Evolutionary conservation across 2,329 filamentous ascomycete genomes (phyloP), one percentile per base, ranked within the genome.

Genomic region (Cordyceps cateniannulata): DNA sequence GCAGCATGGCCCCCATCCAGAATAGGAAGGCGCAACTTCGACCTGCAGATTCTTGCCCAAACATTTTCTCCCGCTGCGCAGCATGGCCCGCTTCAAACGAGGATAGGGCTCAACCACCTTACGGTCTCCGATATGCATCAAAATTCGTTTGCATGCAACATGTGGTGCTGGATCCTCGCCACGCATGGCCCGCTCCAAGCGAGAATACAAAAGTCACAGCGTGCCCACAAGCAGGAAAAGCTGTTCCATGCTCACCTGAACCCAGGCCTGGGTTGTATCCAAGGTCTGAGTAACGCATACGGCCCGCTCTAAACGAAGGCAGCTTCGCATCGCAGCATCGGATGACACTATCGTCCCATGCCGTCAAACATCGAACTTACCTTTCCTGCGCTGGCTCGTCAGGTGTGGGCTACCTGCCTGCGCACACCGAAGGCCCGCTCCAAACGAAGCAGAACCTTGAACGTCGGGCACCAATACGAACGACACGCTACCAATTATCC

Each of bases 1-100:
- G 38, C 51, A n/a, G 49, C 20, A 38, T 35, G 9, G n/a, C 5
- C n/a, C 49, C 35, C 48, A 14, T 40, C 51, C 24, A 24, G 22
- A 58, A 58, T 58, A 58, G 54, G 54, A 58, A 58, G 54, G 54
- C 29, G n/a, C 5, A 25, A 40, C 7, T 14, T 18, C 18, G 14
- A n/a, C 38, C 12, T n/a, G 32, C 38, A 18, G 16, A 10, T n/a
- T n/a, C 18, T 42, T 14, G 7, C n/a, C n/a, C 38, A n/a, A 42
- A 6, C 22, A 16, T 22, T 27, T 42, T 24, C 24, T 29, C 32
- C 24, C 14, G n/a, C n/a, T n/a, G n/a, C n/a, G n/a, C n/a, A 3
- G 6, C 20, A n/a, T 8, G 42, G n/a, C 42, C 42, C 42, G 42
- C 42, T 22, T 22, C 42, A 45, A 10, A 12, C 42, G 42, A 45